A percentile compares a stretch with the other conserved stretches of the same genome.
These are phyloP conservation scores for Panaeolus cyanescens DNA, from an alignment of 768 basidiomycete species.

Conservation along the genomic window DNA sequence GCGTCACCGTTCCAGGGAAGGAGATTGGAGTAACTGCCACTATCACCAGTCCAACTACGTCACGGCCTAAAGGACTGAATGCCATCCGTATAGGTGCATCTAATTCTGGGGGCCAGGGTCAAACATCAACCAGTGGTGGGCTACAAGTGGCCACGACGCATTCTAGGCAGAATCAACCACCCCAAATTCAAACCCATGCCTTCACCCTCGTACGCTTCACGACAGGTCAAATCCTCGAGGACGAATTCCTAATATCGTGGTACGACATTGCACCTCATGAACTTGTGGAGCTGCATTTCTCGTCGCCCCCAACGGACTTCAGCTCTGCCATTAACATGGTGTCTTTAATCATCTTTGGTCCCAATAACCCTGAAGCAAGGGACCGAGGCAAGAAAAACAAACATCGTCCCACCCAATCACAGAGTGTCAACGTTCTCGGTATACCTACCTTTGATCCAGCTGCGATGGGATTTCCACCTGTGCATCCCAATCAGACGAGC, in stretches of 20 bases:
- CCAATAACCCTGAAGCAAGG: neutral
- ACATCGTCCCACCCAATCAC: neutral
- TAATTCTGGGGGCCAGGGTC: neutral
- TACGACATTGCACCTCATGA: constrained; percentile 65
- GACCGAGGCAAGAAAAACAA: neutral
- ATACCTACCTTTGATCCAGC: neutral
- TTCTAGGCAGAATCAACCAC: neutral
- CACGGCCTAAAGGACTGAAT: neutral
- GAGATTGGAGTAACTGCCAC: neutral
- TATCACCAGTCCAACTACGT: neutral
- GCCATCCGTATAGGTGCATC: neutral
- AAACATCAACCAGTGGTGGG: neutral
- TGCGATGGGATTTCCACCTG: neutral
- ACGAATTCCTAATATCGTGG: constrained; percentile 57
- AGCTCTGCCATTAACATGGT: neutral
- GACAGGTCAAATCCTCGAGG: constrained; percentile 71
- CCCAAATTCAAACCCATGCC: constrained; percentile 14
- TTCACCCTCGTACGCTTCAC: constrained; percentile 63
- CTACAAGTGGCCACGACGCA: neutral
- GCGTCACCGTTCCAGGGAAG: constrained; percentile 4
- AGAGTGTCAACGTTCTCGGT: neutral
- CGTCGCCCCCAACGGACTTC: constrained; percentile 14
- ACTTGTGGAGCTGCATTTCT: constrained; percentile 67
- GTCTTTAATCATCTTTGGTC: neutral
- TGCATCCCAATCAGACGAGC: neutral